These are phyloP conservation scores for Brassica rapa DNA, from an alignment of 345 rosid genomes.

Conservation along the genomic window DNA sequence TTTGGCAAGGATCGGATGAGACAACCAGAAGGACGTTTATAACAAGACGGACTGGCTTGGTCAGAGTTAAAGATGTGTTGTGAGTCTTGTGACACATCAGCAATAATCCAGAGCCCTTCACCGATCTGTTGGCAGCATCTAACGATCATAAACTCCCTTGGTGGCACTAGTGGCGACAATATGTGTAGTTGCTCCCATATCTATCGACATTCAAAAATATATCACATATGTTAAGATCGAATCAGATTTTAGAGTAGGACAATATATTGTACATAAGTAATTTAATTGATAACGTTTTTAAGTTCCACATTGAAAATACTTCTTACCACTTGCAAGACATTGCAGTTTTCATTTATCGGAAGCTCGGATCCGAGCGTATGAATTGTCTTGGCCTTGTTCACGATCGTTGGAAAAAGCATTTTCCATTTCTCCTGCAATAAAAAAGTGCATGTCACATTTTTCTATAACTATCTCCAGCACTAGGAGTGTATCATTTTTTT, in stretches of 20 bases:
- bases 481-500: neutral
- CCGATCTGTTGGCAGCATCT: slow-evolving; percentile 60
- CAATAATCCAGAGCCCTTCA: slow-evolving; percentile 62
- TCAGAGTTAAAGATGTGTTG: slow-evolving; percentile 13
- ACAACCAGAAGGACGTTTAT: slow-evolving; percentile 88
- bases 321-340: slow-evolving; percentile 61
- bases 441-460: neutral
- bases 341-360: slow-evolving; percentile 33
- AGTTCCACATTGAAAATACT: neutral
- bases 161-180: slow-evolving; percentile 70
- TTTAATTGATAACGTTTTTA: neutral
- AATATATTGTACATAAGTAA: neutral
- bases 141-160: slow-evolving; percentile 62
- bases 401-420: slow-evolving; percentile 69
- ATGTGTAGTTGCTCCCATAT: slow-evolving; percentile 63
- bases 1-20: slow-evolving; percentile 59
- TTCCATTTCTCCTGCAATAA: slow-evolving; percentile 58
- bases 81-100: slow-evolving; percentile 53
- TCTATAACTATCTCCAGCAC: neutral
- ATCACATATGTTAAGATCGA: neutral
- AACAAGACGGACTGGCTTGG: slow-evolving; percentile 22
- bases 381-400: slow-evolving; percentile 50
- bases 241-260: neutral
- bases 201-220: slow-evolving; percentile 39
- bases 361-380: slow-evolving; percentile 45